phyloP scores from a whole-genome alignment of 805 yeast species.

The Wickerhamiella domercqiae region DNA sequence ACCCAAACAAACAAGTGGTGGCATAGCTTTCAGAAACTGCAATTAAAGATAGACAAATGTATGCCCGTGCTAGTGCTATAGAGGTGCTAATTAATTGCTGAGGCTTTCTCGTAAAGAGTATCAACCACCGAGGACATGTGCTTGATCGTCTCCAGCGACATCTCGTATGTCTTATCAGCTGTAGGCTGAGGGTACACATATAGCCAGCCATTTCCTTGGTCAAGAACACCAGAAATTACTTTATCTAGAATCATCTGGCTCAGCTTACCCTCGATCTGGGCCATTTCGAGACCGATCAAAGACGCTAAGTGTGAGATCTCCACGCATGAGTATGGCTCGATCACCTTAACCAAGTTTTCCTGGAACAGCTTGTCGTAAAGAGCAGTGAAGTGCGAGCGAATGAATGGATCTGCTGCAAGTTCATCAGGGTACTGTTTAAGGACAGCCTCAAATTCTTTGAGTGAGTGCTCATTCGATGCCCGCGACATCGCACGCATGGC shows the following conservation, averaged over 20 bases:
- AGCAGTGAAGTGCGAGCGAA: conserved; percentile 82
- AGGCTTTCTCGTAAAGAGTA: conserved; percentile 82
- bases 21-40: too few relatives aligned
- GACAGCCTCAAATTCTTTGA: conserved; percentile 81
- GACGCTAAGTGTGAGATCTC: conserved; percentile 80
- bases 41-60: too few relatives aligned
- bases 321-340: conserved; percentile 93
- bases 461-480: conserved; percentile 78
- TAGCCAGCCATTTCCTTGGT: conserved; percentile 97
- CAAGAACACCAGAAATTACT: conserved; percentile 89
- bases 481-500: conserved; percentile 89
- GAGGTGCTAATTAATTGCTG: conserved; percentile 50
- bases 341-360: conserved; percentile 83
- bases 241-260: conserved; percentile 94
- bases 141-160: conserved; percentile 72
- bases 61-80: background rate
- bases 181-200: conserved; percentile 80
- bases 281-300: conserved; percentile 71
- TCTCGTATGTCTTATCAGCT: conserved; percentile 75
- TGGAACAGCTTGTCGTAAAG: conserved; percentile 85
- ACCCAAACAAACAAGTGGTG: too few relatives aligned
- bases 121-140: conserved; percentile 83
- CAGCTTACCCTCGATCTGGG: conserved; percentile 84
- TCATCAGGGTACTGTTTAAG: conserved; percentile 51
- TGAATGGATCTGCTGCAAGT: conserved; percentile 71